Conservation (phyloP, 2,329 filamentous ascomycete genomes). For the Elsinoe perseae region DNA sequence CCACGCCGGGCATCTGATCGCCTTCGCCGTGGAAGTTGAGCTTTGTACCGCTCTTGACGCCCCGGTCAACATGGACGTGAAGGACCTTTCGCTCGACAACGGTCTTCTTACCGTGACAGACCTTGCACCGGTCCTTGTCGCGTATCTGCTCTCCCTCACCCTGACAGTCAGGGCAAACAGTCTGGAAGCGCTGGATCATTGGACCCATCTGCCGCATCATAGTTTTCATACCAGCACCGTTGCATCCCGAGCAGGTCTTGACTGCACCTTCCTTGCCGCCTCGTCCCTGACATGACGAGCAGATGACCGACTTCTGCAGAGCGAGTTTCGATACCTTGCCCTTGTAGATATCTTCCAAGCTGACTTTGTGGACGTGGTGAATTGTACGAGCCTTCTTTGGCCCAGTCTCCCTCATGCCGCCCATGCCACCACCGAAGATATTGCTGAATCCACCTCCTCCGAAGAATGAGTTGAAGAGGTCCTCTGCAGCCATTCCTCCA, state of each 20-base stretch:
- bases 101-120: slow-evolving; percentile 95
- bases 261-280: slow-evolving; percentile 98
- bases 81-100: slow-evolving; percentile 95
- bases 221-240: slow-evolving; percentile 95
- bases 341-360: slow-evolving; percentile 93
- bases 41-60: slow-evolving; percentile 88
- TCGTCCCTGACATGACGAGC: slow-evolving; percentile 84
- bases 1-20: slow-evolving; percentile 86
- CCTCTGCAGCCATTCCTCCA: slow-evolving; percentile 87
- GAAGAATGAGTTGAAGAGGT: slow-evolving; percentile 96
- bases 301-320: slow-evolving; percentile 94
- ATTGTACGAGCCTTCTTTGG: slow-evolving; percentile 92
- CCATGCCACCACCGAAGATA: slow-evolving; percentile 63
- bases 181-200: slow-evolving; percentile 99
- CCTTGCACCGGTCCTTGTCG: slow-evolving; percentile 96
- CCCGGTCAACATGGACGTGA: slow-evolving; percentile 93
- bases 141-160: slow-evolving; percentile 95
- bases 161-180: slow-evolving; percentile 94
- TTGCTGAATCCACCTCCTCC: slow-evolving; percentile 59
- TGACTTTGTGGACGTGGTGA: slow-evolving; percentile 96
- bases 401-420: slow-evolving; percentile 69
- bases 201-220: slow-evolving; percentile 99
- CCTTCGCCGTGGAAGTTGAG: slow-evolving; percentile 96
- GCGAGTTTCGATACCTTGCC: slow-evolving; percentile 97
- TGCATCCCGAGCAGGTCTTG: slow-evolving; percentile 82